A percentile compares a stretch with the other conserved stretches of the same genome.
Conservation (phyloP, 805 yeast species). For the Wickerhamiella cacticola region DNA sequence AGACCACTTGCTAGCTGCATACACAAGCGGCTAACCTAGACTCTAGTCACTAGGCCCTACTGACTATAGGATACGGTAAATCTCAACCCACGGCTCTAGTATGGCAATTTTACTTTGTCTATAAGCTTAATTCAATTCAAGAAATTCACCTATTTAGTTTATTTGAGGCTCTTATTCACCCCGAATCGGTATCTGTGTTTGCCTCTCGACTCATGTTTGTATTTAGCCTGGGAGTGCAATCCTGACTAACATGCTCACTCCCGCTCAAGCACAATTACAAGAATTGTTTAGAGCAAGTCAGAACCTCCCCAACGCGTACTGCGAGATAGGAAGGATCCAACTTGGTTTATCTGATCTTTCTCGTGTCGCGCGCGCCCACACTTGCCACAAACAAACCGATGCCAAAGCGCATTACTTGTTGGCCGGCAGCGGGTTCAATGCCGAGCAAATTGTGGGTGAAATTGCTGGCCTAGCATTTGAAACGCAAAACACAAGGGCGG, state of each 20-base stretch:
- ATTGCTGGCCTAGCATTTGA: conserved; percentile 33
- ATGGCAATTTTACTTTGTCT: no score
- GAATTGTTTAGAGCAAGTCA: conserved; percentile 69
- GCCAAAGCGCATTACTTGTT: conserved; percentile 61
- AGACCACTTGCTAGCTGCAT: no score
- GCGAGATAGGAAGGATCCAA: conserved; percentile 69
- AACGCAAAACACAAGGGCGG: conserved; percentile 25
- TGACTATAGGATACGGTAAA: no score
- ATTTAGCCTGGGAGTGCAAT: no score
- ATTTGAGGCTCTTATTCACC: no score
- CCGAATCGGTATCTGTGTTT: no score
- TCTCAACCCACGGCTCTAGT: no score
- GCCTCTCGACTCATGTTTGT: no score
- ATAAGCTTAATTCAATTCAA: no score
- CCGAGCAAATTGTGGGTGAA: conserved; percentile 63
- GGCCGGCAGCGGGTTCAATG: conserved; percentile 78
- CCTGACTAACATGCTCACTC: conserved; percentile 7
- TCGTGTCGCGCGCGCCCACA: conserved; percentile 44
- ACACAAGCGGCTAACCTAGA: no score
- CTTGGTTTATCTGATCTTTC: conserved; percentile 63
- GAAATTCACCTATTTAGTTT: no score
- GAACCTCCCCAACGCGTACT: conserved; percentile 52
- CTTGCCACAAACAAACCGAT: conserved; percentile 44
- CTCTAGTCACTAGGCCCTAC: no score
- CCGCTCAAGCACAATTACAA: conserved; percentile 34